Conservation (phyloP, 106 monocot genomes). For the Posidonia australis region DNA sequence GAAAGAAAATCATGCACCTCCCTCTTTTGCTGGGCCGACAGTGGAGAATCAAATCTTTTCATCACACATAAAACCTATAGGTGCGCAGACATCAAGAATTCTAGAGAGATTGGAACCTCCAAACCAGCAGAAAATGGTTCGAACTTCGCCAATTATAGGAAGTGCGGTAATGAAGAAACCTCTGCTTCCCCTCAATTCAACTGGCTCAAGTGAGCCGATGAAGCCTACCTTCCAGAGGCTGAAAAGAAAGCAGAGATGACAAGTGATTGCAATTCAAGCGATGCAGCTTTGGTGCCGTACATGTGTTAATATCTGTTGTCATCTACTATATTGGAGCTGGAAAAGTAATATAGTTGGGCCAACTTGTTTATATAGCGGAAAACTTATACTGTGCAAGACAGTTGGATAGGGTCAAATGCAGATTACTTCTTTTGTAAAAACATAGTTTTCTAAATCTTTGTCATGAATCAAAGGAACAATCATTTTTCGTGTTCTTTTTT, state of each 20-base stretch:
- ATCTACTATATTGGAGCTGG: too few relatives aligned
- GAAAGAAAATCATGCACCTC: slow-evolving; percentile 16
- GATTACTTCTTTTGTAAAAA: too few relatives aligned
- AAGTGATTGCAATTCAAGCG: neutral
- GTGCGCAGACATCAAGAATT: slow-evolving; percentile 67
- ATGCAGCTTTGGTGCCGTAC: neutral
- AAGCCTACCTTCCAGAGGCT: slow-evolving; percentile 50
- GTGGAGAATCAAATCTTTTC: neutral
- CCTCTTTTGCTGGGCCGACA: slow-evolving; percentile 11
- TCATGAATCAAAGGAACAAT: too few relatives aligned
- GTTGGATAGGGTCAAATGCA: too few relatives aligned
- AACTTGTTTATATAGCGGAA: too few relatives aligned
- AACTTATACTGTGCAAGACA: too few relatives aligned
- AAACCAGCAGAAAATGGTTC: slow-evolving; percentile 31
- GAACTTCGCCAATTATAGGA: slow-evolving; percentile 12
- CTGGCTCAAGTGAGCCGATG: slow-evolving; percentile 37
- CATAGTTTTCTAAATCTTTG: too few relatives aligned
- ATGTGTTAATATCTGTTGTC: too few relatives aligned
- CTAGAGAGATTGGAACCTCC: slow-evolving; percentile 75
- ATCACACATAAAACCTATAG: slow-evolving; percentile 26
- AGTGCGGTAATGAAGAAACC: slow-evolving; percentile 37
- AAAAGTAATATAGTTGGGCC: too few relatives aligned
- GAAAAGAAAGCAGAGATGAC: slow-evolving; percentile 33
- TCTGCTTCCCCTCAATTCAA: slow-evolving; percentile 25
- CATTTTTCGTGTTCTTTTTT: too few relatives aligned